phyloP scores from a whole-genome alignment of 805 yeast genomes.

The Myxozyma melibiosi region DNA sequence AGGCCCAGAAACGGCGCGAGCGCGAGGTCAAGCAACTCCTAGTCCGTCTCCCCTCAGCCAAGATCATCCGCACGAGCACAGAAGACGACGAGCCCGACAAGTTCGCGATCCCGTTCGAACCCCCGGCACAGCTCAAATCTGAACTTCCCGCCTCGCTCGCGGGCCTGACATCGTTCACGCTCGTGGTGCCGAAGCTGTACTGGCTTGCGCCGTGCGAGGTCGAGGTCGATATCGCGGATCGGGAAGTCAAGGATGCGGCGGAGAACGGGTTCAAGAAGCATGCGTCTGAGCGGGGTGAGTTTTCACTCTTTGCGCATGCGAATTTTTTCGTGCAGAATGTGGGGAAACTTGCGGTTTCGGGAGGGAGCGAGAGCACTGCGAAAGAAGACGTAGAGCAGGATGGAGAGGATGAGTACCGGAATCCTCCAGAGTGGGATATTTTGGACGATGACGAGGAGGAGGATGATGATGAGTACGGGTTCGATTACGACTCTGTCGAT shows the following conservation, averaged over 20 bases:
- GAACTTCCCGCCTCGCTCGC: constrained; percentile 5
- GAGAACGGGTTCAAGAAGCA: constrained; percentile 29
- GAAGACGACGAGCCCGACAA: constrained; percentile 1
- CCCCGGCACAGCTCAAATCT: neutral
- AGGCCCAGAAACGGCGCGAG: constrained; percentile 22
- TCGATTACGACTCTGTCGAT: constrained; percentile 35
- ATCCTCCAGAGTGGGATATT: constrained; percentile 33
- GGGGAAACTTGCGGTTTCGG: constrained; percentile 3
- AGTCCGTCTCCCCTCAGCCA: constrained; percentile 18
- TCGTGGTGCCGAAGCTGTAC: constrained; percentile 33
- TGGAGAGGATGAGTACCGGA: neutral
- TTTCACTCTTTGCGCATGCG: constrained; percentile 31
- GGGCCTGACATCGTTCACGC: neutral
- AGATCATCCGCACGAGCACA: constrained; percentile 5
- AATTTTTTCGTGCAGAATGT: constrained; percentile 31
- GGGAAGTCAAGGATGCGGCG: constrained; percentile 8
- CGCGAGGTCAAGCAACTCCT: constrained; percentile 27
- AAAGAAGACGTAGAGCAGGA: neutral
- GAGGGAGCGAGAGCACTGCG: neutral
- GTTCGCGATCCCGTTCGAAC: constrained; percentile 24
- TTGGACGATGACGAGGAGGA: constrained; percentile 31
- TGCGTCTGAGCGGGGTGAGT: constrained; percentile 9
- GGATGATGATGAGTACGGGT: constrained; percentile 27
- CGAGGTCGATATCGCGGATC: constrained; percentile 1
- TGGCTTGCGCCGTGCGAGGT: constrained; percentile 29